A percentile compares a stretch with the other conserved stretches of the same genome.
phyloP scores from a whole-genome alignment of 2,329 filamentous ascomycete genomes.

The Ascocoryne sarcoides region DNA sequence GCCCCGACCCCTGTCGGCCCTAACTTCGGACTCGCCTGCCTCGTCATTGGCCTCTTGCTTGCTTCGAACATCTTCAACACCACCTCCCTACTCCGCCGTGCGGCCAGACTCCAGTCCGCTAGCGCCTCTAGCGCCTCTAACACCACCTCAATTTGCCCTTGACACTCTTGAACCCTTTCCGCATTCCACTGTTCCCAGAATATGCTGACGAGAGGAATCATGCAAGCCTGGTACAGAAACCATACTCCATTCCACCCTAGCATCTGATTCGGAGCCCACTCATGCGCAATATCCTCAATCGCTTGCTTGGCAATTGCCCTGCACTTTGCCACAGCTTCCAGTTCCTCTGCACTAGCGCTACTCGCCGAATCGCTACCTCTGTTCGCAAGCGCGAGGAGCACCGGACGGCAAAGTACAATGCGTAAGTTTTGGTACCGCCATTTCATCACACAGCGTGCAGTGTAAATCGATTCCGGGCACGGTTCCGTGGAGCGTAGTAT shows the following conservation, averaged over 20 bases:
- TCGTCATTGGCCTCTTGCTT: slow-evolving; percentile 22
- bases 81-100: slow-evolving; percentile 53
- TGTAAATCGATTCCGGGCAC: slow-evolving; percentile 61
- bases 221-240: slow-evolving; percentile 72
- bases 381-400: slow-evolving; percentile 55
- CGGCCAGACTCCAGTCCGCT: slow-evolving; percentile 56
- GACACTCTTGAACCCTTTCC: slow-evolving; percentile 35
- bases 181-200: slow-evolving; percentile 50
- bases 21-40: slow-evolving; percentile 26
- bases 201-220: slow-evolving; percentile 68
- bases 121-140: slow-evolving; percentile 54
- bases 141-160: slow-evolving; percentile 48
- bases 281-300: slow-evolving; percentile 62
- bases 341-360: slow-evolving; percentile 46
- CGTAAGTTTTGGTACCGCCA: slow-evolving; percentile 75
- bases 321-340: slow-evolving; percentile 59
- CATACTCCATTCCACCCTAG: slow-evolving; percentile 75
- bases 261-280: slow-evolving; percentile 66
- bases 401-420: slow-evolving; percentile 66
- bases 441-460: slow-evolving; percentile 67
- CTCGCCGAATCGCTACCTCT: slow-evolving; percentile 14
- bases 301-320: slow-evolving; percentile 60
- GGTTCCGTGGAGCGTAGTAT: slow-evolving; percentile 55
- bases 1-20: slow-evolving; percentile 29
- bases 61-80: slow-evolving; percentile 57